Conservation (phyloP, 73 alveolate genomes). For the Paramecium bursaria region DNA sequence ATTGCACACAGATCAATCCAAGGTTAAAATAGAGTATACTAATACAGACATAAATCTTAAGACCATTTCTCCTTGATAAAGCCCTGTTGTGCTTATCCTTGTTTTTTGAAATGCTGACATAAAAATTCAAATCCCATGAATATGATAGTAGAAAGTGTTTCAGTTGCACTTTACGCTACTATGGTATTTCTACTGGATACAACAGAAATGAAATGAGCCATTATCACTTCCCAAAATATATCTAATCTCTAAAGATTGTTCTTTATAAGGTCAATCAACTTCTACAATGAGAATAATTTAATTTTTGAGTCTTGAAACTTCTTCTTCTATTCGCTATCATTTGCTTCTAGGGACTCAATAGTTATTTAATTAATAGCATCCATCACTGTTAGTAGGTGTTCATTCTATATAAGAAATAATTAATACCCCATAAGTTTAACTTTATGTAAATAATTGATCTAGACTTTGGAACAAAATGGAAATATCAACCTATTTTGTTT, state of each 20-base stretch:
- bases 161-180: slow-evolving; percentile 27
- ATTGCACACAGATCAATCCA: slow-evolving; percentile 48
- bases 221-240: slow-evolving; percentile 56
- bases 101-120: slow-evolving; percentile 6
- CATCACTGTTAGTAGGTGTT: slow-evolving; percentile 36
- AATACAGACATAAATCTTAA: background rate
- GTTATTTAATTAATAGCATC: slow-evolving; percentile 46
- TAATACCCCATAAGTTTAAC: slow-evolving; percentile 52
- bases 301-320: background rate
- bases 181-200: slow-evolving; percentile 13
- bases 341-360: slow-evolving; percentile 16
- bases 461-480: slow-evolving; percentile 37
- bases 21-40: slow-evolving; percentile 50
- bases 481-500: slow-evolving; percentile 12
- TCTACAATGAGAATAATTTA: slow-evolving; percentile 18
- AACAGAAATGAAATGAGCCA: slow-evolving; percentile 55
- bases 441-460: slow-evolving; percentile 39
- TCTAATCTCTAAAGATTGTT: slow-evolving; percentile 36
- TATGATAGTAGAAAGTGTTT: slow-evolving; percentile 38
- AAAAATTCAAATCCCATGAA: slow-evolving; percentile 44
- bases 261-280: slow-evolving; percentile 22
- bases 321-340: background rate
- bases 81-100: background rate
- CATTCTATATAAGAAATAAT: too few relatives aligned
- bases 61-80: slow-evolving; percentile 60